Evolutionary conservation across 2,329 filamentous ascomycete species (phyloP), one percentile per base, ranked within the genome.

Genomic region (Whalleya microplaca): DNA sequence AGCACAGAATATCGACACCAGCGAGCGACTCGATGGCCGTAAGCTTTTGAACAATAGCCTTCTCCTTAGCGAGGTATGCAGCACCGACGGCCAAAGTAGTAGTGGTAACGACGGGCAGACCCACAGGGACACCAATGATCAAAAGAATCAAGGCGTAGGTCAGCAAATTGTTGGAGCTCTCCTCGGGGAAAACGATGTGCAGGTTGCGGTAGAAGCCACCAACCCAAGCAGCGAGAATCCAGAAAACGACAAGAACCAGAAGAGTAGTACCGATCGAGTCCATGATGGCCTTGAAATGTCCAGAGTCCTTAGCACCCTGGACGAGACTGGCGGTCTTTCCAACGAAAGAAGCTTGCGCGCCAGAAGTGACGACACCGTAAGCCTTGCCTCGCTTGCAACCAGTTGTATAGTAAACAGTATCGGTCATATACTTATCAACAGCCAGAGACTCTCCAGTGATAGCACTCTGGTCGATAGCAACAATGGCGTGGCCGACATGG

Each of bases 281-380:
- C 87, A 90, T 90, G 82, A 90, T 88, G 68, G 86, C 86, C 80
- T 90, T 90, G 84, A 89, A 89, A 76, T 88, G 86, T 80, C 87
- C 87, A 67, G 84, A 80, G 73, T 89, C 87, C 77, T 88, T 80
- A 66, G 87, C 86, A 68, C 87, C 86, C 76, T 88, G 83, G 49
- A 89, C 87, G 58, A 90, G 81, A 69, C 82, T 82, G 65, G 87
- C 87, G 69, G 87, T 89, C 76, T 85, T 85, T 78, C 87, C 87
- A 73, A 89, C 86, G 79, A 89, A 90, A 61, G 87, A 89, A 77
- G 83, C 82, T 71, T 82, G 83, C 47, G 87, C 87, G 64, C 84
- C 84, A 67, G 83, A 80, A 62, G 82, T 80, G 69, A 83, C 80
- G 56, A 90, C 80, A 71, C 78, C 84, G 75, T 87, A 89, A 64